Conservation (phyloP, 345 rosid species). For the Xanthoceras sorbifolium region DNA sequence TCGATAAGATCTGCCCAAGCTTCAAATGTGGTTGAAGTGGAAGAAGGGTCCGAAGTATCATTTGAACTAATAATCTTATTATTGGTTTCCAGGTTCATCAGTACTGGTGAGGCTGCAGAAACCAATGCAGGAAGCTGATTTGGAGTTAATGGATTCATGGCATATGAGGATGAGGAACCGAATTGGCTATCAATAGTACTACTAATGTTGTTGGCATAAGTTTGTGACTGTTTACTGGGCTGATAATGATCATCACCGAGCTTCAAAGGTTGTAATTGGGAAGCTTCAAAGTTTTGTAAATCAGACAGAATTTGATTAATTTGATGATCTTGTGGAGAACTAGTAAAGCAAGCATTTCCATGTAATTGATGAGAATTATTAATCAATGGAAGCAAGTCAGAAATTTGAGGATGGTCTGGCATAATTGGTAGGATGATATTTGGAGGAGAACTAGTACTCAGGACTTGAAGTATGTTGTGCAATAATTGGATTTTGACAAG, state of each 20-base stretch:
- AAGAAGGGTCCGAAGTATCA: constrained; percentile 48
- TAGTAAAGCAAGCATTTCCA: constrained; percentile 23
- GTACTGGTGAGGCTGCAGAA: constrained; percentile 48
- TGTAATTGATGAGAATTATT: constrained; percentile 30
- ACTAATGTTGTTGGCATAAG: background rate
- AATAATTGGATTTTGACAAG: constrained; percentile 61
- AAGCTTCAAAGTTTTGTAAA: constrained; percentile 27
- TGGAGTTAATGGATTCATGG: constrained; percentile 6
- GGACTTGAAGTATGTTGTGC: constrained; percentile 46
- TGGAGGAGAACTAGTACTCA: constrained; percentile 26
- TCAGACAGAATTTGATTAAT: constrained; percentile 30
- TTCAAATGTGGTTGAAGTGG: constrained; percentile 56
- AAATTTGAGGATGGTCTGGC: constrained; percentile 25
- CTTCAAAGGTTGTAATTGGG: constrained; percentile 15
- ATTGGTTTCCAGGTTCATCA: constrained; percentile 20
- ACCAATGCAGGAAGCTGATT: constrained; percentile 47
- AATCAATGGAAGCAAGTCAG: constrained; percentile 24
- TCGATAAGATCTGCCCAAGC: constrained; percentile 51
- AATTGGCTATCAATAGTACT: constrained; percentile 9
- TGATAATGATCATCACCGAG: constrained; percentile 14
- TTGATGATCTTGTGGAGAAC: constrained; percentile 30
- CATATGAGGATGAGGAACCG: constrained; percentile 28
- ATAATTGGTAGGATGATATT: constrained; percentile 30
- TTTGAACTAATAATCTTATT: constrained; percentile 17
- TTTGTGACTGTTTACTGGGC: constrained; percentile 24